Evolutionary conservation across 2,329 filamentous ascomycete genomes (phyloP), one percentile per base, ranked within the genome.

Genomic region (Verticillium albo-atrum): DNA sequence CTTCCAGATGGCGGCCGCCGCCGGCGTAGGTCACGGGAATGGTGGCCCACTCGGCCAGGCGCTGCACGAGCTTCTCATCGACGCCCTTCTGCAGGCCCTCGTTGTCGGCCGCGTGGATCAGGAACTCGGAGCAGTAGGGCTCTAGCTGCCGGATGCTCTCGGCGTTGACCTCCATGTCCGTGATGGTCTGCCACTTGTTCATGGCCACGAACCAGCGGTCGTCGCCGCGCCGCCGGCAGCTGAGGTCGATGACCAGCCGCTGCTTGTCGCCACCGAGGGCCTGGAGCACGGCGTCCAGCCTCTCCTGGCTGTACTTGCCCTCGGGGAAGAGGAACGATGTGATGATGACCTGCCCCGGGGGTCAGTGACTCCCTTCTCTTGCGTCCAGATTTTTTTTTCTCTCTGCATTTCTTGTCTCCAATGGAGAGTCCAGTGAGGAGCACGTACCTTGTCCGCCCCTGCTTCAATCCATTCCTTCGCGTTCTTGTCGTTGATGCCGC

Each of bases 161-260:
- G 96, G 68, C 35, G 64, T 89, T 94, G 64, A 99, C 87, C 72
- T 97, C 92, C 87, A 97, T 96, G 69, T 97, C 91, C 1, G 95
- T 98, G 59, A 98, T 89, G 1, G 92, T 97, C 80, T 98, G 95
- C 95, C 95, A 99, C 74, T 96, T 96, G 75, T 99, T 91, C 89
- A 96, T 99, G 58, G 95, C 94, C n/a, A 99, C 95, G 68, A 90
- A 92, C 95, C 95, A 99, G 42, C 79, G 88, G 59, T 88, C 80
- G 3, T 81, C 78, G 37, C 82, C 89, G 61, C 87, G 88, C 60
- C 88, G 82, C 56, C 95, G 87, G 72, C 95, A 99, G 75, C 92
- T 97, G 26, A 99, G 83, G 71, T 99, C 95, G 71, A 99, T 93
- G 65, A 99, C 94, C 55, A 99, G 85, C 75, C 91, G 95, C 55